Evolutionary conservation across 371 early-diverging fungal genomes (phyloP).

Genomic region (Mortierella sp.): DNA sequence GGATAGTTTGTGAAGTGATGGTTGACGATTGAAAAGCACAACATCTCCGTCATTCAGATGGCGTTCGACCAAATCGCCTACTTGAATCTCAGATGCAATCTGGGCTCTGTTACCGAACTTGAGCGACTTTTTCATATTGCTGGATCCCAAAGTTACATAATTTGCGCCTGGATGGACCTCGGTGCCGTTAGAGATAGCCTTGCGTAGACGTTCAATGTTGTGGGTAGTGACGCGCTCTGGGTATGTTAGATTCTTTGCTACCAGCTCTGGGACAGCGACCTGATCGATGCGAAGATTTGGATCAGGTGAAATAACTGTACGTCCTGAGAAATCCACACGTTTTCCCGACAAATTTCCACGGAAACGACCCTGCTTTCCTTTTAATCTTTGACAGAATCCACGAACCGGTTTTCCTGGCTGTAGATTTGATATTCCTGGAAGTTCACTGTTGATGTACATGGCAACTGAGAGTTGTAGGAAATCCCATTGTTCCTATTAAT

Average conservation of each 20-base stretch:
- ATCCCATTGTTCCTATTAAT: constrained; percentile 95
- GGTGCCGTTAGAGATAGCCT: constrained; percentile 92
- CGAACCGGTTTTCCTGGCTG: constrained; percentile 81
- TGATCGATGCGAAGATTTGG: constrained; percentile 99
- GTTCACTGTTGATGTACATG: constrained; percentile 97
- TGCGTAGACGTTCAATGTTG: constrained; percentile 89
- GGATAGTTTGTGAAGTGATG: constrained; percentile 98
- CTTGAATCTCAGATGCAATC: constrained; percentile 80
- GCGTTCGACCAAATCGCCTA: constrained; percentile 98
- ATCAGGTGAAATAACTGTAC: constrained; percentile 99
- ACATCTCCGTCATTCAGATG: constrained; percentile 98
- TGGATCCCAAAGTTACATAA: constrained; percentile 74
- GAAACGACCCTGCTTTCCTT: constrained; percentile 99
- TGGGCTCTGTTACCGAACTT: constrained; percentile 82
- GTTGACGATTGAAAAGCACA: constrained; percentile 99
- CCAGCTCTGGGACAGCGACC: constrained; percentile 95
- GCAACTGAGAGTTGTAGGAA: constrained; percentile 96
- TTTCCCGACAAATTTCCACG: constrained; percentile 99
- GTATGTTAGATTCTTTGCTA: constrained; percentile 97
- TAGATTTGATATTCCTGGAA: constrained; percentile 85
- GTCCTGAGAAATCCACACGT: constrained; percentile 99
- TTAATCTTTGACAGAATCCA: constrained; percentile 98
- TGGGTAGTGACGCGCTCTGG: constrained; percentile 95
- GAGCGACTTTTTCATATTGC: constrained; percentile 72
- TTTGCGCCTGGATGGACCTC: constrained; percentile 97